Percentiles rank a stretch among this genome's conserved stretches.
Conservation (phyloP, 2,329 filamentous ascomycete species). For the Coniochaeta prunicola region DNA sequence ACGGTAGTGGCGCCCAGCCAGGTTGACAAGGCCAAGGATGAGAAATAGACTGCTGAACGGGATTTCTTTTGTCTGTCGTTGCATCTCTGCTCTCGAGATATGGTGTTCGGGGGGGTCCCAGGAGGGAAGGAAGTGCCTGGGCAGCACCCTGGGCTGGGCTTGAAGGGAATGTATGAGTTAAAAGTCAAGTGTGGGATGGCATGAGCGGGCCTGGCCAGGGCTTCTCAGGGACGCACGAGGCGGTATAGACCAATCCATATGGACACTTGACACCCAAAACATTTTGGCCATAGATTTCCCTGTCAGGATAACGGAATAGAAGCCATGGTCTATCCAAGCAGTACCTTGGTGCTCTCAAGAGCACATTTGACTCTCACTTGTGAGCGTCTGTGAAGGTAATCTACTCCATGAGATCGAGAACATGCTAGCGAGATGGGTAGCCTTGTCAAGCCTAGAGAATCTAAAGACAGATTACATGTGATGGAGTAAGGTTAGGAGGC, state of each 20-base stretch:
- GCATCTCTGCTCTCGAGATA: neutral
- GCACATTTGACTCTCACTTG: neutral
- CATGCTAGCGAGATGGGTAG: neutral
- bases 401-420: neutral
- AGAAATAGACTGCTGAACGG: constrained; percentile 12
- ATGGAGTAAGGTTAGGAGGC: too few species aligned
- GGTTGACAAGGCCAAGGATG: constrained; percentile 32
- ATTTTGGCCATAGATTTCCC: neutral
- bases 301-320: neutral
- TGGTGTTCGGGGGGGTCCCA: neutral
- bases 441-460: neutral
- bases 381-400: neutral
- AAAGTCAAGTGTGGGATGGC: neutral
- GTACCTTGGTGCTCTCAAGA: neutral
- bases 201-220: neutral
- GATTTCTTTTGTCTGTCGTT: constrained; percentile 3
- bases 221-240: neutral
- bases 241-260: neutral
- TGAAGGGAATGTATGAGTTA: neutral
- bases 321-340: neutral
- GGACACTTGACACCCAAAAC: neutral
- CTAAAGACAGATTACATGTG: too few species aligned
- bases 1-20: constrained; percentile 19
- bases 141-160: neutral
- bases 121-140: neutral